Percentiles rank a stretch among this genome's conserved stretches.
phyloP scores from a whole-genome alignment of 768 basidiomycete species.

The Xerocomellus chrysenteron region DNA sequence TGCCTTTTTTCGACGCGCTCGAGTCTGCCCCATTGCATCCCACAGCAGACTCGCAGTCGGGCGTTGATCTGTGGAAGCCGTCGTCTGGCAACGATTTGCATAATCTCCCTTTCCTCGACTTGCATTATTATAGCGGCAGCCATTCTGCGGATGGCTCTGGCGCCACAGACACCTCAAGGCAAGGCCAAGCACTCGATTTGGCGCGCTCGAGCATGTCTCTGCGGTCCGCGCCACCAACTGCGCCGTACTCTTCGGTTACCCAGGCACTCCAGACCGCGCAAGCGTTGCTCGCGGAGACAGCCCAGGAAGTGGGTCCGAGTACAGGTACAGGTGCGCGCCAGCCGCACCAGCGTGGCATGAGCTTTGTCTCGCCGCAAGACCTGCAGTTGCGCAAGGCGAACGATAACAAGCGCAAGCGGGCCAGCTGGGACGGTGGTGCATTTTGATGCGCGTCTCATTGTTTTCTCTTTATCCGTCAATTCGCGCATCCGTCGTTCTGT shows the following conservation, averaged over 20 bases:
- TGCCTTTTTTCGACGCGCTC: constrained; percentile 32
- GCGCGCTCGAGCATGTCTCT: constrained; percentile 39
- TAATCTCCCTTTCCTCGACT: constrained; percentile 66
- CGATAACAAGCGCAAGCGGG: constrained; percentile 57
- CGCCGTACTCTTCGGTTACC: constrained; percentile 25
- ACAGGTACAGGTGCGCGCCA: constrained; percentile 14
- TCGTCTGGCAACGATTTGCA: constrained; percentile 35
- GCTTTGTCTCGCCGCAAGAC: constrained; percentile 54
- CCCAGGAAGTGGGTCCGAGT: constrained; percentile 7
- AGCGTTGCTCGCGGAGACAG: constrained; percentile 23
- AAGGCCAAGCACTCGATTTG: constrained; percentile 52
- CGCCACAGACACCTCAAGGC: constrained; percentile 32
- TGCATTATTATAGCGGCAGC: constrained; percentile 62
- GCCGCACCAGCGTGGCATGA: constrained; percentile 48
- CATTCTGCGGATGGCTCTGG: constrained; percentile 25
- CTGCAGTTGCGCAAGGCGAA: constrained; percentile 45
- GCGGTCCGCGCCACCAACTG: constrained; percentile 26
- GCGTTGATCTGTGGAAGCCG: constrained; percentile 32
- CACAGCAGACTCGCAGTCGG: constrained; percentile 15
- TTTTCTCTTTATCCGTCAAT: too few relatives aligned
- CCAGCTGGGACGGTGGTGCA: constrained; percentile 53
- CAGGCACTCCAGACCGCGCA: constrained; percentile 37
- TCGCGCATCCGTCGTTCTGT: constrained; percentile 11
- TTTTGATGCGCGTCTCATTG: constrained; percentile 16
- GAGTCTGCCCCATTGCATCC: constrained; percentile 9